These are phyloP conservation scores for Mycena indigotica DNA, from an alignment of 768 basidiomycete species.

Conservation along the genomic window DNA sequence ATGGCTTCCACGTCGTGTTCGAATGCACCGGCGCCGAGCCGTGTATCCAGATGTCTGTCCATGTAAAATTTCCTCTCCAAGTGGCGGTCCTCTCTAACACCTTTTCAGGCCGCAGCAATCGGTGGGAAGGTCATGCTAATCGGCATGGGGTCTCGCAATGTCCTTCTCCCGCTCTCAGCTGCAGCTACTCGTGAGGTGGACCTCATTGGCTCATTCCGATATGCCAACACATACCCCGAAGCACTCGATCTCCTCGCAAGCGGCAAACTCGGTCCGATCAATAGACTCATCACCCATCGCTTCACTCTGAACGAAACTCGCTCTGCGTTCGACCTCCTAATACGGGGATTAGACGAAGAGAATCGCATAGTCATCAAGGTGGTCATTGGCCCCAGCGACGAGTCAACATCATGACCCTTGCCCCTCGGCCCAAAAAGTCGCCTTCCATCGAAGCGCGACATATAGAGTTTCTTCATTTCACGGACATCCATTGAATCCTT, in stretches of 20 bases:
- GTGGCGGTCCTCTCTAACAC: slow-evolving; percentile 19
- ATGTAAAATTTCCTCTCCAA: slow-evolving; percentile 57
- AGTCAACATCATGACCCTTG: not conserved
- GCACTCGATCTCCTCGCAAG: slow-evolving; percentile 76
- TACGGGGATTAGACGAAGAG: slow-evolving; percentile 73
- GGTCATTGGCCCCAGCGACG: slow-evolving; percentile 57
- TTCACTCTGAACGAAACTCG: slow-evolving; percentile 64
- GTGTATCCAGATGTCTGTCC: slow-evolving; percentile 88
- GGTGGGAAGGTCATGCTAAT: slow-evolving; percentile 93
- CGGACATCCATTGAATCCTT: too few relatives aligned
- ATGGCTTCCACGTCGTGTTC: slow-evolving; percentile 91
- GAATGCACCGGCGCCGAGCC: slow-evolving; percentile 95
- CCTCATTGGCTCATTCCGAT: slow-evolving; percentile 88
- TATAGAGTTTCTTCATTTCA: too few relatives aligned
- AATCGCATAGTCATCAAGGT: slow-evolving; percentile 89
- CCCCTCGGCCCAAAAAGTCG: too few relatives aligned
- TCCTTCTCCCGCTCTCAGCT: slow-evolving; percentile 78
- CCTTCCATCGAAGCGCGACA: too few relatives aligned
- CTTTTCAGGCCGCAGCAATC: slow-evolving; percentile 67
- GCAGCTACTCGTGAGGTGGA: slow-evolving; percentile 91
- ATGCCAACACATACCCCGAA: slow-evolving; percentile 87
- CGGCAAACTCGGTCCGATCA: slow-evolving; percentile 63
- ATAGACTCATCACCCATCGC: slow-evolving; percentile 80
- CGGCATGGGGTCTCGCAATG: slow-evolving; percentile 91
- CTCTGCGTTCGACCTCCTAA: slow-evolving; percentile 81